These are phyloP conservation scores for Plasmodium inui DNA, from an alignment of 169 alveolate genomes.

Conservation along the genomic window DNA sequence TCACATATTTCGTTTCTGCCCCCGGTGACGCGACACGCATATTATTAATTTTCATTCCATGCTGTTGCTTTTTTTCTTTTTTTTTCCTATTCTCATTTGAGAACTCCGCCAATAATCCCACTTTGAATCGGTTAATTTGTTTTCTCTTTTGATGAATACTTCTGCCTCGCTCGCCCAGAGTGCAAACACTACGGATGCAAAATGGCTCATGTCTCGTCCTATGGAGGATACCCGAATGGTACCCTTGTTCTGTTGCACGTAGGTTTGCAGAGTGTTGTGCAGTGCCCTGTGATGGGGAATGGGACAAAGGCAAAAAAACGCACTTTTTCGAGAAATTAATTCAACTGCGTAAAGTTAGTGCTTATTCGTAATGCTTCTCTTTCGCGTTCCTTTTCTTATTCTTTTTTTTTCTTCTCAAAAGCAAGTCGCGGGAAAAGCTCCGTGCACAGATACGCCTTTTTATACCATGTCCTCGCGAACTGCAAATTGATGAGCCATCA, in stretches of 20 bases:
- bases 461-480: background rate
- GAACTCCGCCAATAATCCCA: background rate
- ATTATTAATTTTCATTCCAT: background rate
- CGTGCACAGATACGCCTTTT: background rate
- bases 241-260: background rate
- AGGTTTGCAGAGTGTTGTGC: background rate
- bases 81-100: conserved; percentile 9
- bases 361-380: background rate
- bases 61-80: background rate
- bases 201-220: background rate
- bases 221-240: background rate
- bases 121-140: background rate
- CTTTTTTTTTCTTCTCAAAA: background rate
- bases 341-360: background rate
- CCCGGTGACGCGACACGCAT: background rate
- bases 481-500: background rate
- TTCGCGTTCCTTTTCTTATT: background rate
- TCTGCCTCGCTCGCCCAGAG: background rate
- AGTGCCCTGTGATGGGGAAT: background rate
- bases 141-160: background rate
- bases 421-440: background rate
- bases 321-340: background rate
- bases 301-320: background rate
- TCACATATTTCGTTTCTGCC: background rate
- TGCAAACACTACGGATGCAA: background rate